Evolutionary conservation across 148 eudicot species (phyloP), one percentile per base, ranked within the genome.

Genomic region (Rhododendron mucronatum): DNA sequence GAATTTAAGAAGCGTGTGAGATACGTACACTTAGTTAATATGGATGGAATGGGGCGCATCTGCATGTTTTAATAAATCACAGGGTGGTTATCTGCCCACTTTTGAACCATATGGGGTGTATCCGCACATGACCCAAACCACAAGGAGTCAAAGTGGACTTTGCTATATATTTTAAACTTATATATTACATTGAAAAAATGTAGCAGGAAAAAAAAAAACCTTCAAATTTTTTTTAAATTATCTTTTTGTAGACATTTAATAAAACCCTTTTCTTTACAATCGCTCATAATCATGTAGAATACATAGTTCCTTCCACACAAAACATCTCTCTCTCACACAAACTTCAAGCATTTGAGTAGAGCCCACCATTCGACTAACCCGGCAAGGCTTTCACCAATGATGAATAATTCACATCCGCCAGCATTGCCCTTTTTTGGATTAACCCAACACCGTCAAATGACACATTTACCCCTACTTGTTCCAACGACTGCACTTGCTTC

Each of bases 401-500:
- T 8, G 63, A 84, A 71, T 87, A 89, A 53, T 88, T 89, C 76
- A 87, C 89, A 61, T 88, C 89, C 0, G 92, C 69, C 90, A 71
- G 50, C 55, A 71, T 69, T 71, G 89, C 80, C 1, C 92, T 92
- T 77, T 88, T 88, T 0, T 91, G 94, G 63, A 21, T 63, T 7
- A 88, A 92, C 26, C 94, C 96, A 12, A 85, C 33, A 67, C 73
- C 47, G 37, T 47, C 83, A n/a, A 69, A 18, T 30, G 91, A 91
- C 88, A 90, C 78, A 30, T 80, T 90, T 0, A 84, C 90, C 1
- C 92, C 92, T 4, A 85, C 91, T 44, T 90, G 85, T 50, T 96
- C 98, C 6, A 95, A 91, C 0, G 93, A 89, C 85, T 94, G 95
- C 16, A 96, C 97, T 77, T 96, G 98, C 44, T 92, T 90, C 86